These are phyloP conservation scores for Pisolithus sp. DNA, from an alignment of 768 basidiomycete genomes.

Conservation along the genomic window DNA sequence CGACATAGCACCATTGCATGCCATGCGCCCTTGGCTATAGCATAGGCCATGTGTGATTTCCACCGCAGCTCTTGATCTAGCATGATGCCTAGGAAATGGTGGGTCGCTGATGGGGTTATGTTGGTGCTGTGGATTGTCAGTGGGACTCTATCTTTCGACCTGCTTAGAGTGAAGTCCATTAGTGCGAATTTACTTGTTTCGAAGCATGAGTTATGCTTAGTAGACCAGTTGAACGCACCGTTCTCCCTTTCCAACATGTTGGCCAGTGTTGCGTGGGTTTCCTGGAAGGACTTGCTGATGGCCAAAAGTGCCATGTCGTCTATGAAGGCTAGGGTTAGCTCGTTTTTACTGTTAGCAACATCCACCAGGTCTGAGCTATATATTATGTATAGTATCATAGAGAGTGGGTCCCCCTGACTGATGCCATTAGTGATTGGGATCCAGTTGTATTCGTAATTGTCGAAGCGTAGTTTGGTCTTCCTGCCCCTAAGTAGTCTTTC, in stretches of 20 bases:
- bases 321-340: not conserved
- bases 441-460: not conserved
- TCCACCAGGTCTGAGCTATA: not conserved
- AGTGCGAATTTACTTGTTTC: not conserved
- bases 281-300: not conserved
- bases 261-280: too few species aligned
- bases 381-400: not conserved
- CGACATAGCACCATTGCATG: not conserved
- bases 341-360: not conserved
- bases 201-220: not conserved
- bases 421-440: not conserved
- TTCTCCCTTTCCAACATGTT: not conserved
- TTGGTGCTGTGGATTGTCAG: not conserved
- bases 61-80: constrained; percentile 1
- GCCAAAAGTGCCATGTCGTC: not conserved
- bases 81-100: constrained; percentile 1
- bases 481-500: not conserved
- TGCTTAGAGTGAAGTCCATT: not conserved
- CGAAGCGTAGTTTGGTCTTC: not conserved
- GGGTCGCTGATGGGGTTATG: not conserved
- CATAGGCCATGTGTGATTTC: not conserved
- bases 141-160: not conserved
- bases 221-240: not conserved
- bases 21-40: not conserved
- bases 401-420: not conserved